Conservation (phyloP, 371 early-diverging fungal genomes). For the Syncephalastrum racemosum region DNA sequence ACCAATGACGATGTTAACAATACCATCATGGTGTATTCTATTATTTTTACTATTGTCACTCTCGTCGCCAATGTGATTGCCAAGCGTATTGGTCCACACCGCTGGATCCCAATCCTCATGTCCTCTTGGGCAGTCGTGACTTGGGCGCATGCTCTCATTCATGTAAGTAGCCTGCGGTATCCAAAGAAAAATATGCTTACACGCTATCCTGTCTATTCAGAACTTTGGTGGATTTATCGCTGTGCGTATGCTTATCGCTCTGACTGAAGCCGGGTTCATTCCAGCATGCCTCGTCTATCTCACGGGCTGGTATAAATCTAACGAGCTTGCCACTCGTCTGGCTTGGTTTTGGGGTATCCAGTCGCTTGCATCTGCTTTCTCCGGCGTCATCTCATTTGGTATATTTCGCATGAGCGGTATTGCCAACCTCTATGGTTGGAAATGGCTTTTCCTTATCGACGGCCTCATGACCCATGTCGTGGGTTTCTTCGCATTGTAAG, state of each 20-base stretch:
- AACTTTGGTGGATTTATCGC: constrained; percentile 24
- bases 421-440: constrained; percentile 53
- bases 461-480: constrained; percentile 47
- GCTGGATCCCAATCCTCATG: constrained; percentile 60
- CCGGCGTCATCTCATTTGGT: constrained; percentile 54
- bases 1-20: constrained; percentile 32
- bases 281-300: constrained; percentile 56
- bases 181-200: neutral
- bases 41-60: constrained; percentile 31
- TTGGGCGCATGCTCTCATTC: constrained; percentile 31
- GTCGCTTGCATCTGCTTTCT: constrained; percentile 51
- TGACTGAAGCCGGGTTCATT: constrained; percentile 56
- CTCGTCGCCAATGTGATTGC: constrained; percentile 48
- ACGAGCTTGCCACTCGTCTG: constrained; percentile 54
- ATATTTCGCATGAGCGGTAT: constrained; percentile 53
- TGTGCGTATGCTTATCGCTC: constrained; percentile 25
- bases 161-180: constrained; percentile 8
- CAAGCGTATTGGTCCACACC: constrained; percentile 49
- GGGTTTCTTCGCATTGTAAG: constrained; percentile 39
- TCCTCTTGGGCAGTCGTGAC: constrained; percentile 56
- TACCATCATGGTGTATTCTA: constrained; percentile 27
- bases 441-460: constrained; percentile 54
- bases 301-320: constrained; percentile 56
- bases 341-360: constrained; percentile 60
- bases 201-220: constrained; percentile 3